A percentile compares a stretch with the other conserved stretches of the same genome.
Conservation (phyloP, 2,329 filamentous ascomycete genomes). For the Xylaria multiplex region DNA sequence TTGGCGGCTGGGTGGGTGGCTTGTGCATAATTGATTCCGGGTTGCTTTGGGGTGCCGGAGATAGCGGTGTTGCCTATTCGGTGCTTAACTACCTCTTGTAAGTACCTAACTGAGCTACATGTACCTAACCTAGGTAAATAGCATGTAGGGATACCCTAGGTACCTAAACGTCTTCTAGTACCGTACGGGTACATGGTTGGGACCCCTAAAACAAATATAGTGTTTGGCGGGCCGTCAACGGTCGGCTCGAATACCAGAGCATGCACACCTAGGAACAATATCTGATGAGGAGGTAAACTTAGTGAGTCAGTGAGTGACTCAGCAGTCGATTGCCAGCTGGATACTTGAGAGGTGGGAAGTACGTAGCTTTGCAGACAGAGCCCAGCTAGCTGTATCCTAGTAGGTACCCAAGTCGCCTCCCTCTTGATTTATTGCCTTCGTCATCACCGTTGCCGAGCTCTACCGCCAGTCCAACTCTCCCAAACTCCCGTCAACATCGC, state of each 20-base stretch:
- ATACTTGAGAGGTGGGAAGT: background rate
- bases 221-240: conserved; percentile 18
- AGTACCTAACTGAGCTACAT: no score
- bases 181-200: no score
- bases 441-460: conserved; percentile 20
- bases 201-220: no score
- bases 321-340: background rate
- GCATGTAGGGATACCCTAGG: no score
- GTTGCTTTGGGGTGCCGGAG: conserved; percentile 21
- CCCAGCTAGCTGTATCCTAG: no score
- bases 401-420: background rate
- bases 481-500: conserved; percentile 21
- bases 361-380: no score
- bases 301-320: conserved; percentile 7
- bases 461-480: conserved; percentile 11
- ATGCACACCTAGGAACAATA: no score
- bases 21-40: background rate
- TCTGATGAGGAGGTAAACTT: no score
- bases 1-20: conserved; percentile 9
- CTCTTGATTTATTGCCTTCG: conserved; percentile 26
- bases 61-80: conserved; percentile 17
- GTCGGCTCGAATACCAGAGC: background rate
- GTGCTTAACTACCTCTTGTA: background rate
- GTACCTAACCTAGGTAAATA: no score
- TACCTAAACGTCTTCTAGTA: no score